Percentiles rank a stretch among this genome's conserved stretches.
Evolutionary conservation across 1,284 basidiomycete species (phyloP).

Genomic region (Ustilago loliicola): DNA sequence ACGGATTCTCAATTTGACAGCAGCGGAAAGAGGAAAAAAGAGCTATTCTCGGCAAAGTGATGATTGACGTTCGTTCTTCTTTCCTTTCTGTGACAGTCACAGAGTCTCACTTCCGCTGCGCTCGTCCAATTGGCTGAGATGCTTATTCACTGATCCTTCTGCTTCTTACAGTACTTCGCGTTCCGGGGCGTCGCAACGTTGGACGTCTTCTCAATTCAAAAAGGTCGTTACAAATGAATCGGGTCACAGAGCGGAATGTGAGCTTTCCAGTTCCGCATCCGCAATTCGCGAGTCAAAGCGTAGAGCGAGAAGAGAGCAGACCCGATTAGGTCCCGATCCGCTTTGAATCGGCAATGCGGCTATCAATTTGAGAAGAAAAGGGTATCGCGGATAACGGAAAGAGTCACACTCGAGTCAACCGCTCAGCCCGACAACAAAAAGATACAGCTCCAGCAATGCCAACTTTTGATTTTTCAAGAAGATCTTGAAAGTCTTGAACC

Average conservation of each 20-base stretch:
- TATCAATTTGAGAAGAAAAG: slow-evolving; percentile 7
- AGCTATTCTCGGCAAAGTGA: slow-evolving; percentile 6
- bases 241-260: neutral
- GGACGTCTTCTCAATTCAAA: too few species aligned
- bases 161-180: neutral
- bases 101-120: neutral
- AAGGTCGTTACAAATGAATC: too few species aligned
- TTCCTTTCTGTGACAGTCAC: neutral
- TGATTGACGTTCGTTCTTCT: neutral
- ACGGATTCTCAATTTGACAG: neutral
- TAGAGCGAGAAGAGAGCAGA: neutral
- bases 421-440: too few species aligned
- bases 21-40: neutral
- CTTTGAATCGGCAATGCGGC: slow-evolving; percentile 8
- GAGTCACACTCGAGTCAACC: slow-evolving; percentile 36
- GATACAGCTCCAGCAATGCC: neutral
- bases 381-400: slow-evolving; percentile 16
- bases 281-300: neutral
- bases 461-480: neutral
- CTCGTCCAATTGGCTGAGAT: neutral
- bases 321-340: slow-evolving; percentile 13
- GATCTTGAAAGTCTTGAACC: neutral
- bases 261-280: neutral
- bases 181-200: neutral
- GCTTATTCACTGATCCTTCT: neutral